Base-by-base conservation (phyloP, 352 stramenopile genomes). In the Plasmopara viticola region DNA sequence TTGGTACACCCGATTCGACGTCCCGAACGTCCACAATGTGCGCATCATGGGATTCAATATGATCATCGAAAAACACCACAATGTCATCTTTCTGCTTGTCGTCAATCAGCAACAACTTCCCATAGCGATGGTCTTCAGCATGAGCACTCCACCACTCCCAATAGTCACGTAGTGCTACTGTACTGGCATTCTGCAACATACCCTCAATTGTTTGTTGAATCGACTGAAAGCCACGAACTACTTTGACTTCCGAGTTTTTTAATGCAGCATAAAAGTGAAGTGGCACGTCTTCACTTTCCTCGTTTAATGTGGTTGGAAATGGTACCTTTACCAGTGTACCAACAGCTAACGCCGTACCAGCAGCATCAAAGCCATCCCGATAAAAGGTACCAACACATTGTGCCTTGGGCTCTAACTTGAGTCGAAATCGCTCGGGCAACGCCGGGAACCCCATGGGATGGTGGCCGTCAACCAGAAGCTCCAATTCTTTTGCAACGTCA, bases 121-220 rank as follows among this genome's bases (percentile, higher is more conserved):
- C 83, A 57, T 87, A 91, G 53, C 89, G 76, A 31, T 64, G 69
- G 37, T 68, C 54, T 53, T 94, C 83, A 28, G 77, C 83, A 53
- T 94, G 83, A 4, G 78, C 72, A 39, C 78, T 88, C 82, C 82
- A 92, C 78, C 79, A 90, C 60, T 92, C 82, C 74, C 75, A 92
- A 61, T 90, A 91, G 51, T 93, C 83, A 48, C 83, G 78, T 44
- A 93, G 62, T 6, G 75, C 83, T 18, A 91, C 56, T 25, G 67
- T 86, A 39, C 58, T 56, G 28, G 74, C 58, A 5, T 48, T 53
- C 28, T 51, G 7, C 14, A 78, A 37, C 71, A 81, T 74, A 0
- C 25, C 41, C 12, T 61, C 5, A 39, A 80, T 50, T 35, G 69
- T 74, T 28, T 71, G 34, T 0, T 77, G 52, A 56, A 91, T 84